Evolutionary conservation across 108 stramenopile species (phyloP).

Genomic region (Aurantiochytrium sp.): DNA sequence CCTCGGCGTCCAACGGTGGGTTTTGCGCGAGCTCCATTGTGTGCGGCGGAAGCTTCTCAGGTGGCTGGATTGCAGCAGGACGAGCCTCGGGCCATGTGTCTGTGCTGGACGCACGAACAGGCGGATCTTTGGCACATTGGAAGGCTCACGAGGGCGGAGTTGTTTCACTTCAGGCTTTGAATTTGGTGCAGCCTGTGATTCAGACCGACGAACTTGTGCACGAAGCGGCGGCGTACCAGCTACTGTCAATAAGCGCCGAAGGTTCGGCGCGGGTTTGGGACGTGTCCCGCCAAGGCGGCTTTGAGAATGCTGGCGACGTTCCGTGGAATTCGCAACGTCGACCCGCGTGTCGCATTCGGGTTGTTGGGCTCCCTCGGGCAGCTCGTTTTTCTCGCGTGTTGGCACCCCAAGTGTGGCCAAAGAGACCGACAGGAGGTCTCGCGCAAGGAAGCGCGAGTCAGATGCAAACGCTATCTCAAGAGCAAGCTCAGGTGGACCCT

Average conservation of each 20-base stretch:
- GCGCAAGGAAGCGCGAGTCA: too few species aligned
- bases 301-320: neutral
- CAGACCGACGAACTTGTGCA: neutral
- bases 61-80: neutral
- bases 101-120: neutral
- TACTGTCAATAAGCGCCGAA: neutral
- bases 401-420: neutral
- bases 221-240: neutral
- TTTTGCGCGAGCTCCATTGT: neutral
- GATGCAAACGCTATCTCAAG: too few species aligned
- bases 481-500: too few species aligned
- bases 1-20: neutral
- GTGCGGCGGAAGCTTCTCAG: neutral
- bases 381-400: neutral
- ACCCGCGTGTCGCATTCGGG: neutral
- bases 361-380: neutral
- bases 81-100: neutral
- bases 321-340: neutral
- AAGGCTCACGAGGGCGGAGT: neutral
- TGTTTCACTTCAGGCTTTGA: neutral
- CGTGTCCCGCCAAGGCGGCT: neutral
- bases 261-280: conserved; percentile 10
- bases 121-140: neutral
- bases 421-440: too few species aligned
- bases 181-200: neutral